These are phyloP conservation scores for Exophiala aquamarina DNA, from an alignment of 2,329 filamentous ascomycete genomes.

Conservation along the genomic window DNA sequence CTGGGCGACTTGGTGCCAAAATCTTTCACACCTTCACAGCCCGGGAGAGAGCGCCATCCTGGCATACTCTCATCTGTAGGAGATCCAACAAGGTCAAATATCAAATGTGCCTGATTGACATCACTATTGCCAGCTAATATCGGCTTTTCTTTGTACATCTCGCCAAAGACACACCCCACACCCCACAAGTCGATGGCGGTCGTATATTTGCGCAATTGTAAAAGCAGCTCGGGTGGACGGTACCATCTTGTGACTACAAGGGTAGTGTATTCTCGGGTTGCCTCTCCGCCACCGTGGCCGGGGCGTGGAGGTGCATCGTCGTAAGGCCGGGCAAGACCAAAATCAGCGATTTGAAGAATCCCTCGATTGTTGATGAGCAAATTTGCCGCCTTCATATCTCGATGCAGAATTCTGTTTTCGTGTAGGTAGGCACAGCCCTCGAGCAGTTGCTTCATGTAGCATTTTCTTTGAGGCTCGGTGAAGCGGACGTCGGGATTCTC, in stretches of 20 bases:
- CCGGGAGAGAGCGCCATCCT: conserved; percentile 79
- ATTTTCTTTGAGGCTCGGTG: conserved; percentile 90
- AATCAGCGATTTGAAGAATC: conserved; percentile 94
- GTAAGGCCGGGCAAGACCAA: conserved; percentile 90
- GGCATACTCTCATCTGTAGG: conserved; percentile 92
- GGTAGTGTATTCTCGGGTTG: conserved; percentile 89
- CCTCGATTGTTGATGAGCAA: conserved; percentile 93
- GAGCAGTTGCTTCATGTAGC: conserved; percentile 91
- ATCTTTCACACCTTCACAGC: conserved; percentile 69
- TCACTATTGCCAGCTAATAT: conserved; percentile 91
- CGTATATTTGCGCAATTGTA: conserved; percentile 89
- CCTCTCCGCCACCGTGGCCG: conserved; percentile 79
- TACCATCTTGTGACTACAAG: conserved; percentile 98
- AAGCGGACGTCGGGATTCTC: conserved; percentile 91
- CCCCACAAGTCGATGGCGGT: conserved; percentile 98
- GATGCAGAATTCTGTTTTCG: conserved; percentile 83
- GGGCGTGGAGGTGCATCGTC: conserved; percentile 77
- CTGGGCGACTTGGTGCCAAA: conserved; percentile 64
- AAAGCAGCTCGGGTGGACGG: conserved; percentile 84
- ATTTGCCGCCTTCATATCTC: conserved; percentile 99
- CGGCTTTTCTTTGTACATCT: conserved; percentile 93
- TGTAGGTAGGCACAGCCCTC: conserved; percentile 89
- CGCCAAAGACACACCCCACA: conserved; percentile 96
- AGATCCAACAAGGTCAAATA: conserved; percentile 88
- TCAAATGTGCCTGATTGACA: conserved; percentile 83